Evolutionary conservation across 768 basidiomycete species (phyloP).

Genomic region (Lactarius deliciosus): DNA sequence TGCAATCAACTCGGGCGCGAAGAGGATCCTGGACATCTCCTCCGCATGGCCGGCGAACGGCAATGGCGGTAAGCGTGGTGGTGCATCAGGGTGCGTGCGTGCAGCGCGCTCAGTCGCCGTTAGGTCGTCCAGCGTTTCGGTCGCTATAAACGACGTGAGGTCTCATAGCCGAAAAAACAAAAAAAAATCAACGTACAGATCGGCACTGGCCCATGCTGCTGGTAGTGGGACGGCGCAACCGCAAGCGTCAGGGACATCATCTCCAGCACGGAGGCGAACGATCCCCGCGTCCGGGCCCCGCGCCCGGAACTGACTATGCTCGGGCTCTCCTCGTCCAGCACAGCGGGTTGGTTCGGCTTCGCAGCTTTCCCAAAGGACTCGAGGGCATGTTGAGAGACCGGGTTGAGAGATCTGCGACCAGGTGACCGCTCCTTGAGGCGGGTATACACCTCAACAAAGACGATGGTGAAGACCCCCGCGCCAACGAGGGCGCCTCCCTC

Average conservation of each 20-base stretch:
- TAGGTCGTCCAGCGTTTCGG: slow-evolving; percentile 78
- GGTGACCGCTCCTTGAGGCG: slow-evolving; percentile 49
- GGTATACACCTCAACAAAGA: slow-evolving; percentile 63
- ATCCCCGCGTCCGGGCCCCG: slow-evolving; percentile 53
- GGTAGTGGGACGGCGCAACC: slow-evolving; percentile 62
- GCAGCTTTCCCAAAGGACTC: slow-evolving; percentile 52
- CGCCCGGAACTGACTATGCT: slow-evolving; percentile 46
- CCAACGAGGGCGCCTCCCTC: slow-evolving; percentile 66
- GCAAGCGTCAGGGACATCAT: slow-evolving; percentile 82
- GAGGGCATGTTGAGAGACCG: slow-evolving; percentile 58
- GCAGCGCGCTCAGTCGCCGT: slow-evolving; percentile 77
- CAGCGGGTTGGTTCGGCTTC: slow-evolving; percentile 37
- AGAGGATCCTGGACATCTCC: slow-evolving; percentile 74
- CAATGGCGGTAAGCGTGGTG: slow-evolving; percentile 66
- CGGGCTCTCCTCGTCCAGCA: slow-evolving; percentile 50
- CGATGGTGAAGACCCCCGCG: slow-evolving; percentile 50
- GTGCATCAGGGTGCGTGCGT: slow-evolving; percentile 74
- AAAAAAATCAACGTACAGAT: slow-evolving; percentile 49
- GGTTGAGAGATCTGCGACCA: slow-evolving; percentile 49
- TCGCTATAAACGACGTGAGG: slow-evolving; percentile 42
- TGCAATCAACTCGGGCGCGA: slow-evolving; percentile 78
- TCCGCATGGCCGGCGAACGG: slow-evolving; percentile 74
- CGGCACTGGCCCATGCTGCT: slow-evolving; percentile 59
- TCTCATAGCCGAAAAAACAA: background rate
- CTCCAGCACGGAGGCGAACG: slow-evolving; percentile 78